phyloP scores from a whole-genome alignment of 163 green algal genomes.

The Smithsoniella earleae region DNA sequence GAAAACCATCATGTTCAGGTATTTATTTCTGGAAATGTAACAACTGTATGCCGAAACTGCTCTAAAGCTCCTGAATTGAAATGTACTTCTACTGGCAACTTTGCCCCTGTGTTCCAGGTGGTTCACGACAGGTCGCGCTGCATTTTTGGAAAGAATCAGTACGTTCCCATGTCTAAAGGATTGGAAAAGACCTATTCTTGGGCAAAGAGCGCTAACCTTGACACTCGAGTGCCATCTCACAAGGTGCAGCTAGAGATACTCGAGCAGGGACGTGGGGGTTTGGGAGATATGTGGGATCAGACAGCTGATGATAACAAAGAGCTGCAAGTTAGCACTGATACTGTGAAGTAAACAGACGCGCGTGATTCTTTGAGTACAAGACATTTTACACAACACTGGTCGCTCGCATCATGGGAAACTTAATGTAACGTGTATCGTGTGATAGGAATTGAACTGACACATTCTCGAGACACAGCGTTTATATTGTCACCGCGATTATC shows the following conservation, averaged over 20 bases:
- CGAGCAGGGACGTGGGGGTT: slow-evolving; percentile 7
- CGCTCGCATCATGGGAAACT: too few relatives aligned
- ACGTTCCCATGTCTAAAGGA: neutral
- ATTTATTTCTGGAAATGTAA: neutral
- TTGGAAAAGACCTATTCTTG: neutral
- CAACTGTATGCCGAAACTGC: neutral
- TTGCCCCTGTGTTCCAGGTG: neutral
- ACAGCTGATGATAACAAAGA: too few relatives aligned
- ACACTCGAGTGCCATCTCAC: neutral
- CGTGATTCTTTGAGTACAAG: too few relatives aligned
- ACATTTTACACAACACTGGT: too few relatives aligned
- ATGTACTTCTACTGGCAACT: neutral
- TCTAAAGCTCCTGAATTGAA: neutral
- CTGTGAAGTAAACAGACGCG: too few relatives aligned
- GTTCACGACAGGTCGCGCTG: slow-evolving; percentile 7
- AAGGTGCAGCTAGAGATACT: neutral
- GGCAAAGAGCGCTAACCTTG: neutral
- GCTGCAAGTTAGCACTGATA: too few relatives aligned
- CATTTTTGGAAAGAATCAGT: slow-evolving; percentile 2
- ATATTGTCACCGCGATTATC: too few relatives aligned
- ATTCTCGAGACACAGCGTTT: too few relatives aligned
- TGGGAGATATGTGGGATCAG: too few relatives aligned
- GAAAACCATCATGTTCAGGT: neutral
- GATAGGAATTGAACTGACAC: too few relatives aligned
- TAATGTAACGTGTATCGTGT: too few relatives aligned